Evolutionary conservation across 495 filamentous ascomycete genomes (phyloP), one percentile per base, ranked within the genome.

Genomic region (Ramalina intermedia): DNA sequence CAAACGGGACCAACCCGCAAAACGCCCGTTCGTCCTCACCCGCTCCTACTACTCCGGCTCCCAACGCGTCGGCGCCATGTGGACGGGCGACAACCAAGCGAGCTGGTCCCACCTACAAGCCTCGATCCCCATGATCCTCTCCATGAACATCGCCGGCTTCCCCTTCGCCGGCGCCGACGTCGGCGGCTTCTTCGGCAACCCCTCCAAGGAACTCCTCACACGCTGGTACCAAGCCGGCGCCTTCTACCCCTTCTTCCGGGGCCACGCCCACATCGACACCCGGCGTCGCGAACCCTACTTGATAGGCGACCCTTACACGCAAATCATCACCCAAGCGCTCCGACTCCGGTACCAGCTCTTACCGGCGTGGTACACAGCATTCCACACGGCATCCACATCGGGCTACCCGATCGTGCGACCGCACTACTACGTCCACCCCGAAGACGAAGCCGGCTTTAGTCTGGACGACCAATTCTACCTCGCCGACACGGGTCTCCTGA

Each of bases 231-330:
- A 98, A 64, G 78, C 87, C 37, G 93, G 91, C 47, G 86, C 86
- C 37, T 98, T 94, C 78, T 96, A 96, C 62, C 91, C 91, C 18
- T 98, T 96, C 74, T 94, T 96, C 82, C 84, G 91, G 37, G 91
- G 76, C n/a, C 91, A 98, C 58, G 91, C 91, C 16, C 91, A 98
- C 62, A 96, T 96, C 53, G 91, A 96, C 58, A 82, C 90, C 42
- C 84, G 91, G 21, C 82, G 91, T 12, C 81, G 91, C 36, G 91
- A 98, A 70, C 91, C 93, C 4, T 96, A 96, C 61, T 70, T 98
- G 29, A 73, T 78, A 17, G 84, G 83, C 37, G 81, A 90, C 53
- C 90, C 89, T 0, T 86, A 94, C 64, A 82, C 77, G 21, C 72
- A 74, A 33, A 94, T 94, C 59, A 90, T 95, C 55, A 80, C 85